Conservation (phyloP, 805 yeast genomes). For the Kurtzmaniella cleridarum region DNA sequence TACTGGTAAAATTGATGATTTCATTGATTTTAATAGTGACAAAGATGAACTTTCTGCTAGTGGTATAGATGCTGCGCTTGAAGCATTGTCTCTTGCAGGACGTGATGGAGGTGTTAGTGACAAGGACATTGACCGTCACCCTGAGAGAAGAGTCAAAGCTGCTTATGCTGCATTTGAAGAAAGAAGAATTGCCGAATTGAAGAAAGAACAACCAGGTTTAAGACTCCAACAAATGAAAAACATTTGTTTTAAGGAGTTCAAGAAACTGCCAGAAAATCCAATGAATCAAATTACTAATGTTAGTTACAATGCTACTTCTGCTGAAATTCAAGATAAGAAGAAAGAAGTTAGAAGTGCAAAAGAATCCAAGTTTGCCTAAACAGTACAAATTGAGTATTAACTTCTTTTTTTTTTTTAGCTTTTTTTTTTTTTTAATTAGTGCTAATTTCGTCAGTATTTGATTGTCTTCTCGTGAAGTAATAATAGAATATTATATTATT, state of each 20-base stretch:
- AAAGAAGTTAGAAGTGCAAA: slow-evolving; percentile 44
- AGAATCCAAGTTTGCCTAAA: slow-evolving; percentile 35
- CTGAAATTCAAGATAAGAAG: slow-evolving; percentile 44
- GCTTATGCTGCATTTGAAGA: slow-evolving; percentile 72
- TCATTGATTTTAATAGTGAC: slow-evolving; percentile 49
- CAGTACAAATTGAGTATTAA: too few relatives aligned
- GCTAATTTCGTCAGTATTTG: too few relatives aligned
- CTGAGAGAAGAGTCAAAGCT: slow-evolving; percentile 83
- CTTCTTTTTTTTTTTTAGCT: too few relatives aligned
- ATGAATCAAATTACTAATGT: slow-evolving; percentile 72
- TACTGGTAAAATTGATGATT: slow-evolving; percentile 63
- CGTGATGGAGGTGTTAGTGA: slow-evolving; percentile 50
- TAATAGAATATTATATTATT: too few relatives aligned
- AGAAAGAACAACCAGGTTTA: slow-evolving; percentile 74
- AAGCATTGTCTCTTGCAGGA: slow-evolving; percentile 65
- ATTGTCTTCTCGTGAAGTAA: too few relatives aligned
- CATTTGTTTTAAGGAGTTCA: slow-evolving; percentile 71
- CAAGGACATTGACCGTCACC: slow-evolving; percentile 76
- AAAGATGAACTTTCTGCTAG: slow-evolving; percentile 56
- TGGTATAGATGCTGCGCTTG: slow-evolving; percentile 74
- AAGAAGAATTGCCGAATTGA: slow-evolving; percentile 62
- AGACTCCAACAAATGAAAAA: slow-evolving; percentile 76
- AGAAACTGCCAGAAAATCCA: slow-evolving; percentile 76
- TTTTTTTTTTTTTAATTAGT: too few relatives aligned
- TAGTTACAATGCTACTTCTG: slow-evolving; percentile 53